phyloP scores from a whole-genome alignment of 2,329 filamentous ascomycete species.

The Chaetomiaceae sp. region DNA sequence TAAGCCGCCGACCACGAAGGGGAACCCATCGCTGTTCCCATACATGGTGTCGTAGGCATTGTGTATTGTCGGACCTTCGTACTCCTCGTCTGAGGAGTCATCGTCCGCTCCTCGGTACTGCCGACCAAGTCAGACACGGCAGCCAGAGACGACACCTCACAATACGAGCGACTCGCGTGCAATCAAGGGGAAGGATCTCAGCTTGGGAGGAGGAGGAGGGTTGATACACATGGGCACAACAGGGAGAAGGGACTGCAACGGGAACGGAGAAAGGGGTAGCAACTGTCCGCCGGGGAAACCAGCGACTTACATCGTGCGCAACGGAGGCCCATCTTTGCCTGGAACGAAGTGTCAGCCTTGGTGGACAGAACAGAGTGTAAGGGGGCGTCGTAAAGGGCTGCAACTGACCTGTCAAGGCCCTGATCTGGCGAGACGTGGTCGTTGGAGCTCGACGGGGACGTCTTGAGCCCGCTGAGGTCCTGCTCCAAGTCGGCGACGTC shows the following conservation, averaged over 20 bases:
- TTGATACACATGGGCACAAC: neutral
- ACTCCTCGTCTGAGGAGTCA: conserved; percentile 54
- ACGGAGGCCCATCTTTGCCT: conserved; percentile 44
- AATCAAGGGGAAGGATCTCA: too few relatives aligned
- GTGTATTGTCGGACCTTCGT: conserved; percentile 51
- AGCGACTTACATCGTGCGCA: conserved; percentile 45
- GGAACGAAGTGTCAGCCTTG: conserved; percentile 28
- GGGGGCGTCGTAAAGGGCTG: conserved; percentile 4
- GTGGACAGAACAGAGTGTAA: neutral
- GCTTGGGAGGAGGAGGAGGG: too few relatives aligned
- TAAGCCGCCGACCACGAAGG: conserved; percentile 49
- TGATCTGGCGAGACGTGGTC: conserved; percentile 32
- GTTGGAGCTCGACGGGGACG: conserved; percentile 45
- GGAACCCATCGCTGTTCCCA: conserved; percentile 51
- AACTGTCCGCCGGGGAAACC: neutral
- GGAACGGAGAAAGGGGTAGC: neutral
- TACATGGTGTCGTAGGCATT: conserved; percentile 58
- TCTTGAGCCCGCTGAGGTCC: conserved; percentile 52
- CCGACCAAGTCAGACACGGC: conserved; percentile 6
- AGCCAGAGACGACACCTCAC: neutral
- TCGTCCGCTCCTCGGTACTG: conserved; percentile 47
- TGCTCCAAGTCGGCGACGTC: conserved; percentile 54
- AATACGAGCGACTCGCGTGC: too few relatives aligned
- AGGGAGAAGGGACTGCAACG: neutral
- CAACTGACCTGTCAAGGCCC: conserved; percentile 28